These are phyloP conservation scores for Geoglossum glabrum DNA, from an alignment of 495 filamentous ascomycete genomes.

Conservation along the genomic window DNA sequence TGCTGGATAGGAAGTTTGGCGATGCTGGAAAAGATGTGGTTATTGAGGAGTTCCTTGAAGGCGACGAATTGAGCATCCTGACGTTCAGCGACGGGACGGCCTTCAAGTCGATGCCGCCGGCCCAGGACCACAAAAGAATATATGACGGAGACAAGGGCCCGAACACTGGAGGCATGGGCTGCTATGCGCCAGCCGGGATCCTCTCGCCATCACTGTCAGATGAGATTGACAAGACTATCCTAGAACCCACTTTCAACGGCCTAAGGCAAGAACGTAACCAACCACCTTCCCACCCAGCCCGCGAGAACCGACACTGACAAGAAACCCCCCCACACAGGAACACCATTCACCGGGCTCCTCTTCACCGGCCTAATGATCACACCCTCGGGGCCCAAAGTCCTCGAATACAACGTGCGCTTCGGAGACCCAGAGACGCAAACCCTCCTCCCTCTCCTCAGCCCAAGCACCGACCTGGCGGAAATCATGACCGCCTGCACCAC, in stretches of 20 bases:
- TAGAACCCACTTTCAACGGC: conserved; percentile 76
- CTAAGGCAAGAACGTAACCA: conserved; percentile 52
- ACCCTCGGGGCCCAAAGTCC: conserved; percentile 59
- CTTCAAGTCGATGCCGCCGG: conserved; percentile 66
- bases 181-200: conserved; percentile 80
- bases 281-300: background rate
- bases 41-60: conserved; percentile 84
- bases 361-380: conserved; percentile 98
- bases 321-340: conserved; percentile 9
- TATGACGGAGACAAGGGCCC: conserved; percentile 79
- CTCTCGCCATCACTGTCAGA: conserved; percentile 53
- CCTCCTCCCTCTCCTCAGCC: conserved; percentile 57
- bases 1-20: conserved; percentile 76
- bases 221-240: conserved; percentile 59
- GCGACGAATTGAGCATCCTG: conserved; percentile 81
- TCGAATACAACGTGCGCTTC: conserved; percentile 95
- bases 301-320: too few species aligned
- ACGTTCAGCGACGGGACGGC: conserved; percentile 82
- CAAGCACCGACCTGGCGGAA: conserved; percentile 72
- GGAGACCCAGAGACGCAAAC: conserved; percentile 95
- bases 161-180: conserved; percentile 97
- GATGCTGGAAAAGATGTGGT: conserved; percentile 79
- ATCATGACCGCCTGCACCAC: conserved; percentile 75
- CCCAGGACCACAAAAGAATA: conserved; percentile 91
- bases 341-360: conserved; percentile 66